Evolutionary conservation across 306 rosid species (phyloP).

Genomic region (Quercus gilva): DNA sequence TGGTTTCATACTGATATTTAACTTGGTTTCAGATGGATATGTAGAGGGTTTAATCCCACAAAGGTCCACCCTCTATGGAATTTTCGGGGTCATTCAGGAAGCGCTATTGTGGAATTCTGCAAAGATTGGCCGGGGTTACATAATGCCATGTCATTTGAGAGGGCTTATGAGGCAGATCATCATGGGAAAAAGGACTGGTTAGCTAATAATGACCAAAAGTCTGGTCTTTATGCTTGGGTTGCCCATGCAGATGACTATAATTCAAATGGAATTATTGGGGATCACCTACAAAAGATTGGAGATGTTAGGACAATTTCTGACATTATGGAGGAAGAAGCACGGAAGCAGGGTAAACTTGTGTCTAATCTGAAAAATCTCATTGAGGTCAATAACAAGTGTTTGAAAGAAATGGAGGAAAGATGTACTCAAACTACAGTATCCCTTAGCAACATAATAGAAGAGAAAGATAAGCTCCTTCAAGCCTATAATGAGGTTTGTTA

Average conservation of each 20-base stretch:
- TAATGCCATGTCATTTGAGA: conserved; percentile 84
- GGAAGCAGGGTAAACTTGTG: conserved; percentile 63
- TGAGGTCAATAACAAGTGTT: conserved; percentile 55
- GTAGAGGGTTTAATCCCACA: conserved; percentile 69
- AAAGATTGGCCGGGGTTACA: conserved; percentile 80
- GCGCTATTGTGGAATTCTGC: conserved; percentile 75
- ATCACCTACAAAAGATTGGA: conserved; percentile 67
- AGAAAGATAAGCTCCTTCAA: conserved; percentile 67
- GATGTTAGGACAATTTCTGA: conserved; percentile 72
- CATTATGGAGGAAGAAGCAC: conserved; percentile 74
- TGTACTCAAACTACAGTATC: conserved; percentile 57
- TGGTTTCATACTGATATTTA: too few species aligned
- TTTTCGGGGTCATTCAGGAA: conserved; percentile 75
- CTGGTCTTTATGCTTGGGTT: conserved; percentile 90
- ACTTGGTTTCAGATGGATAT: too few species aligned
- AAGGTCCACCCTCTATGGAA: conserved; percentile 70
- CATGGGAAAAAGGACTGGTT: conserved; percentile 79
- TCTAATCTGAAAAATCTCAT: conserved; percentile 61
- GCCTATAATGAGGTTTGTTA: conserved; percentile 66
- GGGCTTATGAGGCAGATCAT: conserved; percentile 63
- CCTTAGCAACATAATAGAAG: conserved; percentile 44
- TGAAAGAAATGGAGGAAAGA: conserved; percentile 68
- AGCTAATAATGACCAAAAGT: conserved; percentile 39
- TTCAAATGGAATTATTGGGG: conserved; percentile 57
- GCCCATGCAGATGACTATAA: conserved; percentile 81